Base-by-base conservation (phyloP, 192 early-diverging fungal genomes). In the Pilobolus umbonatus region DNA sequence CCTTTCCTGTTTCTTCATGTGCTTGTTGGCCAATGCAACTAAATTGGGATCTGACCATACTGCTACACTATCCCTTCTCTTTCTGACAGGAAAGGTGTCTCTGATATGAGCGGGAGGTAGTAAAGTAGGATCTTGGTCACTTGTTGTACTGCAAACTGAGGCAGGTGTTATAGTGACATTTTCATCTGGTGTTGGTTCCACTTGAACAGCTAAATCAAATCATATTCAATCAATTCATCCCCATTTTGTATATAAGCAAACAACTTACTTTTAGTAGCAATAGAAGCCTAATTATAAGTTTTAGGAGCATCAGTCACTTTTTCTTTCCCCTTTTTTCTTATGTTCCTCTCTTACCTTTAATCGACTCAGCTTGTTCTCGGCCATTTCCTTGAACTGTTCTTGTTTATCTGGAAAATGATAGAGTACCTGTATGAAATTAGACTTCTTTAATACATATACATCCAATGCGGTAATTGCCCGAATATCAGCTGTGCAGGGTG, bases 31-130 rank as follows among this genome's bases (percentile, higher is more conserved):
- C 43, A 90, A 66, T 54, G 84, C 79, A 56, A 85, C 64, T 4
- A 92, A 62, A 10, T 79, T 65, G 39, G 85, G 82, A 54, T 92
- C 88, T 0, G 82, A 72, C 89, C 89, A 92, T 1, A 91, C 88
- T 3, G 89, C 89, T 6, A 92, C 86, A 45, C 85, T 88, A 21
- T 75, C 84, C 17, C 88, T 67, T 38, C 89, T 43, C 34, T 66
- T 64, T 35, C 67, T 62, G 0, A 63, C 71, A 14, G 54, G 72
- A n/a, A 61, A 66, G 21, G 61, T 57, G 24, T 67, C 62, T 0
- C 76, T 36, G 14, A 65, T 49, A 7, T 48, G 49, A 9, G 75
- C 69, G 1, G 74, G 61, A 3, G 69, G 66, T 11, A 55, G 61
- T 26, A 50, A 42, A 0, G 75, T 70, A 9, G 72, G 72, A 3